Evolutionary conservation across 2,329 filamentous ascomycete species (phyloP).

Genomic region (Madurella mycetomatis): DNA sequence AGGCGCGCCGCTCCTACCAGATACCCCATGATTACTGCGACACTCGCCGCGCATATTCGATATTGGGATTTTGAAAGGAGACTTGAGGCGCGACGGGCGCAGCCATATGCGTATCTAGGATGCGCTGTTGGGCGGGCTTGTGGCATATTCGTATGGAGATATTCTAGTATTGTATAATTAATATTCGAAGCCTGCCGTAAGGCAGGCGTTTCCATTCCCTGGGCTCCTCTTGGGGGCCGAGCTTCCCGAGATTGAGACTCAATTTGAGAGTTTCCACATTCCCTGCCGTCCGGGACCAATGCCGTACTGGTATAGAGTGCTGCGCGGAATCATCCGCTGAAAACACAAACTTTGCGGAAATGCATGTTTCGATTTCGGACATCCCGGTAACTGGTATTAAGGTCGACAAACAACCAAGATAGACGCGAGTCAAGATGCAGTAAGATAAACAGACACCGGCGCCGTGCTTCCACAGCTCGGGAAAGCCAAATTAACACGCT

Average conservation of each 20-base stretch:
- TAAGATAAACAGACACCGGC: no score
- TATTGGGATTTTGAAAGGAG: slow-evolving; percentile 1
- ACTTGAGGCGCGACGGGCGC: neutral
- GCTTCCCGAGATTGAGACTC: neutral
- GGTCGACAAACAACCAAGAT: no score
- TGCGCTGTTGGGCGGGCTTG: slow-evolving; percentile 23
- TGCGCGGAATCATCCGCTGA: no score
- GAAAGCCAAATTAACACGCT: no score
- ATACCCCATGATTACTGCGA: slow-evolving; percentile 6
- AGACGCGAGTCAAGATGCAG: no score
- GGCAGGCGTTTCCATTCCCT: slow-evolving; percentile 8
- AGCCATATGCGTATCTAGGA: slow-evolving; percentile 11
- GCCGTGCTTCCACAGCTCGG: no score
- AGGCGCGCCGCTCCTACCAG: neutral
- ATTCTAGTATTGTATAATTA: slow-evolving; percentile 39
- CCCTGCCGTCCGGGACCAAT: no score
- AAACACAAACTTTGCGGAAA: no score
- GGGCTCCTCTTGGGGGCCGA: neutral
- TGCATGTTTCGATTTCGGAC: no score
- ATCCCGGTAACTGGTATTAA: no score
- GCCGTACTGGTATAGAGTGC: no score
- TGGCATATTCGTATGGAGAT: slow-evolving; percentile 29
- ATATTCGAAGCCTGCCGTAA: slow-evolving; percentile 21
- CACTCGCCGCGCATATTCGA: slow-evolving; percentile 11
- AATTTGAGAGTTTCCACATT: no score